A percentile compares a stretch with the other conserved stretches of the same genome.
Evolutionary conservation across 352 stramenopile species (phyloP).

Genomic region (Globisporangium alternatum): DNA sequence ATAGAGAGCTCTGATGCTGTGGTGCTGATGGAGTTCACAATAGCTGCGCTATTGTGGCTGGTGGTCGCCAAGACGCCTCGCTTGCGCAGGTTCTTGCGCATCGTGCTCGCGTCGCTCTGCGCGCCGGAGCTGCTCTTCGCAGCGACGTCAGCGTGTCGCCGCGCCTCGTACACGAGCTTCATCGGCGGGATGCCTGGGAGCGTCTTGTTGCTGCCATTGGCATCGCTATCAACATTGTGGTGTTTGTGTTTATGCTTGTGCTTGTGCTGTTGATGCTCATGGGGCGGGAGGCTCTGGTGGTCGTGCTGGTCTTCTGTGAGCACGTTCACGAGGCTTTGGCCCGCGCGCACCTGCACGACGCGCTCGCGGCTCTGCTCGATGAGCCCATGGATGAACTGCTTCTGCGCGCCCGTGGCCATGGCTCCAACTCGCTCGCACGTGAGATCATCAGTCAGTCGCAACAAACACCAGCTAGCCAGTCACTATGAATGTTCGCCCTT

Average conservation of each 20-base stretch:
- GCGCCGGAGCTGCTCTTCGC: neutral
- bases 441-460: neutral
- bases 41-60: neutral
- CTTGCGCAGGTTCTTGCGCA: conserved; percentile 20
- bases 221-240: neutral
- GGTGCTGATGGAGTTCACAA: neutral
- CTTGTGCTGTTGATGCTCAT: neutral
- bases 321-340: conserved; percentile 40
- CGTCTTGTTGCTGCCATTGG: neutral
- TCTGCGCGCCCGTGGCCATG: conserved; percentile 23
- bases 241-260: neutral
- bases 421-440: neutral
- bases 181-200: conserved; percentile 10
- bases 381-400: conserved; percentile 52
- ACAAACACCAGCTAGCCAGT: neutral
- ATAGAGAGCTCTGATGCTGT: neutral
- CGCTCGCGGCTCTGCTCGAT: conserved; percentile 59
- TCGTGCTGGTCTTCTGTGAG: conserved; percentile 19
- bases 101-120: conserved; percentile 14
- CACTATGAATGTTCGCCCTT: neutral
- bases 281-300: neutral
- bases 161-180: conserved; percentile 16
- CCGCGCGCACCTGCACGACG: conserved; percentile 50
- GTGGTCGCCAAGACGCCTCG: conserved; percentile 15
- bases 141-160: neutral